Base-by-base conservation (phyloP, 805 yeast genomes). In the Candida morakotiae region DNA sequence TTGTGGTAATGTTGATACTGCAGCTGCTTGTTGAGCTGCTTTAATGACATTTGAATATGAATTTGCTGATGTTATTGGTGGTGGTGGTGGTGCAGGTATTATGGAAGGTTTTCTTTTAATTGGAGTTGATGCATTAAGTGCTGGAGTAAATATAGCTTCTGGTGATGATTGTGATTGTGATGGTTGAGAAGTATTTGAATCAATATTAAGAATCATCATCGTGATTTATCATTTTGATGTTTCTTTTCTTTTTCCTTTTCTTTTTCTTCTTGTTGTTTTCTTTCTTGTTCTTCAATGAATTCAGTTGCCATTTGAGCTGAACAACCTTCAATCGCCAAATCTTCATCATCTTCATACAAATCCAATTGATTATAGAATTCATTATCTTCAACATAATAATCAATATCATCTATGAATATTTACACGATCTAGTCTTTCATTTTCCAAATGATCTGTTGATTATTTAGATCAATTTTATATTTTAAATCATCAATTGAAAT, bases 341-440 rank as follows among this genome's bases (percentile, higher is more conserved):
- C 63, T 30, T 49, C 44, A 16, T 55, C 64, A 23, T 79, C 82
- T 22, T 79, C 82, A 41, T 72, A 79, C 31, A 88, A 73, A 30
- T 82, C 88, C 49, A 93, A 72, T 42, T 81, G 87, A 48, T 93
- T 97, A 60, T 91, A 93, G 43, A 91, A 77, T 10, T 87, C 88
- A 55, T 91, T 91, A 44, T 87, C 84, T 49, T 93, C 98, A 21
- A 93, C 93, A 58, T 87, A 89, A 64, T 93, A 91, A 48, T 77
- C 85, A 56, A 91, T 84, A 58, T 91, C 98, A 37, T 91, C 98
- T 55, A 82, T 81, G 40, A 87, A 91, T 78, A 35, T 77, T 75
- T 14, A 84, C 94, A 2, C 88, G 83, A 25, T 82, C 87, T 44
- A 93, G 62, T 31, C 77, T 82, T 44, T 87, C 91, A 57, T 83